Base-by-base conservation (phyloP, 2,329 filamentous ascomycete genomes). In the Parastagonospora avenae region DNA sequence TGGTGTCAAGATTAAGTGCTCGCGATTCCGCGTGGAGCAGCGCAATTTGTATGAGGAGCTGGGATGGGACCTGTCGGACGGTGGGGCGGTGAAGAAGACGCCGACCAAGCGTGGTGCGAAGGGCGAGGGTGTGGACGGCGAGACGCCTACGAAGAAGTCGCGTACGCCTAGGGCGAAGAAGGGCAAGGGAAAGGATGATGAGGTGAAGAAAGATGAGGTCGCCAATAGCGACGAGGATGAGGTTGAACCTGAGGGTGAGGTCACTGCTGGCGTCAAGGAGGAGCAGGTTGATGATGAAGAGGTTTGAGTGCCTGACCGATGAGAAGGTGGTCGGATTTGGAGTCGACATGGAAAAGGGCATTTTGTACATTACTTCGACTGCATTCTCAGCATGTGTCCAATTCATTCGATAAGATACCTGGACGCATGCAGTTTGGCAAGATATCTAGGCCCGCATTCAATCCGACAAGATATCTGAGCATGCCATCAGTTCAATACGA, bases 1-100 rank as follows among this genome's bases (percentile, higher is more conserved):
- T 56, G 58, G 55, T 46, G 42, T 62, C 2, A 46, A 19, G 10
- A 46, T 40, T 35, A 32, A 31, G 28, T 9, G n/a, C 31, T 45
- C 43, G 8, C 12, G 16, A 6, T 48, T 61, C 0, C 55, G 59
- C 32, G 37, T 47, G 12, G 46, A 57, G 15, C 58, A 62, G 38
- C 47, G 48, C 29, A 42, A 59, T 1, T 8, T 62, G 2, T 61
- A 57, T 46, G 52, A 63, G 8, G 42, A 59, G 2, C 15, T 52
- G 0, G 59, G 59, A 10, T 63, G 55, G 59, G 19, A 46, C 0
- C n/a, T 59, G 0, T 56, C 57, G 0, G 54, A 58, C 8, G 53
- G 50, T 38, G 55, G 32, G n/a, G 50, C 60, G 32, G 40, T 44
- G 6, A 43, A 52, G n/a, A 55, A 50, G 46, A 55, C 49, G 29